phyloP scores from a whole-genome alignment of 2,329 filamentous ascomycete species.

The Botrytis galanthina region DNA sequence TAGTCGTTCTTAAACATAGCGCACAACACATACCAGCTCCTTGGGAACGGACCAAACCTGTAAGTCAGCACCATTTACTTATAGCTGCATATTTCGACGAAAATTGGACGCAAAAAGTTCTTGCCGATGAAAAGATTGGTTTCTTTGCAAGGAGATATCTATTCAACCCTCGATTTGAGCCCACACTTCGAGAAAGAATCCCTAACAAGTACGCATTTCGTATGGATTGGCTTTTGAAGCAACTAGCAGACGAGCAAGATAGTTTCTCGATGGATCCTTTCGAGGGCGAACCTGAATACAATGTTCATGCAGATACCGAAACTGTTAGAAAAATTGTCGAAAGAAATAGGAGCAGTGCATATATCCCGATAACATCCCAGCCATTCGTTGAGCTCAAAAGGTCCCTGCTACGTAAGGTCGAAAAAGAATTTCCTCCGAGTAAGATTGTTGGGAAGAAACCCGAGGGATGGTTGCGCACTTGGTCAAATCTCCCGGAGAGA shows the following conservation, averaged over 20 bases:
- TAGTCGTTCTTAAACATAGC: neutral
- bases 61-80: neutral
- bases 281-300: neutral
- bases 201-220: slow-evolving; percentile 5
- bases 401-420: neutral
- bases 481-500: neutral
- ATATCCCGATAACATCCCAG: slow-evolving; percentile 14
- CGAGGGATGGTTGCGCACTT: slow-evolving; percentile 2
- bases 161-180: slow-evolving; percentile 12
- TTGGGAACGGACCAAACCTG: neutral
- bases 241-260: neutral
- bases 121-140: neutral
- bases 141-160: neutral
- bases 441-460: neutral
- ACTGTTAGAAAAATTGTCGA: neutral
- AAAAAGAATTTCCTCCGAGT: neutral
- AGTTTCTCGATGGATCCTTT: slow-evolving; percentile 2
- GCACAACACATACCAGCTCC: neutral
- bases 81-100: slow-evolving; percentile 14
- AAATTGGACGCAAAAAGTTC: slow-evolving; percentile 7
- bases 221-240: slow-evolving; percentile 1
- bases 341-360: slow-evolving; percentile 1
- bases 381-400: slow-evolving; percentile 1
- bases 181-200: slow-evolving; percentile 2
- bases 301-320: neutral